Percentiles rank a stretch among this genome's conserved stretches.
Conservation (phyloP, 2,329 filamentous ascomycete species). For the Penicillium crustosum region DNA sequence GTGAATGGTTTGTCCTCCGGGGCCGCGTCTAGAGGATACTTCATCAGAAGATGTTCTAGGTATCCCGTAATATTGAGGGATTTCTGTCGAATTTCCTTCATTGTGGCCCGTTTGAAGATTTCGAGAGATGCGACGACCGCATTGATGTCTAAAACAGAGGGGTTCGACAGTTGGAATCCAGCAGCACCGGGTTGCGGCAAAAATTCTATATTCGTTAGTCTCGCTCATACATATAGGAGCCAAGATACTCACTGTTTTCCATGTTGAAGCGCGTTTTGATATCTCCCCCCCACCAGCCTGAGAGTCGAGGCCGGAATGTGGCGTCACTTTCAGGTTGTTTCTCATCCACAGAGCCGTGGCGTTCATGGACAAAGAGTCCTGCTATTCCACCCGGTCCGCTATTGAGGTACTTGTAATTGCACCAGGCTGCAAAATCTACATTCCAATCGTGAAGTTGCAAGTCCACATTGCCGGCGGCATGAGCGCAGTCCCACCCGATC, state of each 20-base stretch:
- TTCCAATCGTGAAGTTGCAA: slow-evolving; percentile 81
- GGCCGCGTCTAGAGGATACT: slow-evolving; percentile 31
- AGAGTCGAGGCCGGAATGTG: slow-evolving; percentile 64
- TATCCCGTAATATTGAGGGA: slow-evolving; percentile 74
- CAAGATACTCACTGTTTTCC: slow-evolving; percentile 59
- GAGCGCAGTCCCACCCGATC: slow-evolving; percentile 86
- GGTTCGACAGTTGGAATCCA: slow-evolving; percentile 85
- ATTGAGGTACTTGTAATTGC: slow-evolving; percentile 93
- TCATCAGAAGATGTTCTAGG: slow-evolving; percentile 65
- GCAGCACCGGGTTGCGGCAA: slow-evolving; percentile 73
- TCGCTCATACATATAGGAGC: not conserved
- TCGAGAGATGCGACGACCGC: slow-evolving; percentile 71
- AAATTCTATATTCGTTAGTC: slow-evolving; percentile 53
- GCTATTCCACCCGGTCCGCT: slow-evolving; percentile 79
- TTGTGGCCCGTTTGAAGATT: slow-evolving; percentile 70
- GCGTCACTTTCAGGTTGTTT: slow-evolving; percentile 39
- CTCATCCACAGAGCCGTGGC: slow-evolving; percentile 55
- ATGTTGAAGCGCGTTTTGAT: slow-evolving; percentile 76
- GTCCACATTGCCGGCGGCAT: slow-evolving; percentile 81
- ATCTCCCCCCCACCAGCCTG: slow-evolving; percentile 86
- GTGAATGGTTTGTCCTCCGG: slow-evolving; percentile 49
- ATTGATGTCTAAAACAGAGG: slow-evolving; percentile 73
- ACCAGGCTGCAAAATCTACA: slow-evolving; percentile 91
- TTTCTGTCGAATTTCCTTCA: slow-evolving; percentile 67
- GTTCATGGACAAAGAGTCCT: slow-evolving; percentile 76